These are phyloP conservation scores for Spizellomyces sp. DNA, from an alignment of 192 early-diverging fungal species.

Conservation along the genomic window DNA sequence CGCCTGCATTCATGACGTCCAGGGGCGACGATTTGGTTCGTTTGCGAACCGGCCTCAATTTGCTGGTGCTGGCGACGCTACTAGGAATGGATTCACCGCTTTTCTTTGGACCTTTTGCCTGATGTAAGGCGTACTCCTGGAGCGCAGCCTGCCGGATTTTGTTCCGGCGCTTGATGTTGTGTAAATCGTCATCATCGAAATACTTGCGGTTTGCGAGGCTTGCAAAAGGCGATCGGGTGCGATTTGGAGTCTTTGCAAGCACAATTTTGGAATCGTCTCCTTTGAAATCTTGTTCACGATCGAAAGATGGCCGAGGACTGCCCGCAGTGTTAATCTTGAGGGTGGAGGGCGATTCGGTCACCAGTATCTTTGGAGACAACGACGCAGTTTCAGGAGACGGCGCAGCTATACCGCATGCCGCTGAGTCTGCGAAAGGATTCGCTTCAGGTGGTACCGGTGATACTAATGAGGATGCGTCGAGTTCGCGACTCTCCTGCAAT, in stretches of 20 bases:
- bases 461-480: too few relatives aligned
- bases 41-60: neutral
- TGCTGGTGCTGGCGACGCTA: neutral
- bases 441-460: too few relatives aligned
- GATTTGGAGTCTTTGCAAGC: neutral
- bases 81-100: neutral
- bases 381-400: neutral
- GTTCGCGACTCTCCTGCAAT: too few relatives aligned
- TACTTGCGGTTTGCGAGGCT: neutral
- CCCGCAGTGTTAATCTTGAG: neutral
- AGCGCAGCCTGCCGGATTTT: slow-evolving; percentile 2
- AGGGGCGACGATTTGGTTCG: neutral
- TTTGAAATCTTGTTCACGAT: neutral
- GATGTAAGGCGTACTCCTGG: neutral
- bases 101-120: neutral
- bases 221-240: neutral
- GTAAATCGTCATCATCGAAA: neutral
- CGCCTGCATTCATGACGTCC: neutral
- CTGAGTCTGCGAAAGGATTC: too few relatives aligned
- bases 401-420: neutral
- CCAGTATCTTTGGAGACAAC: neutral
- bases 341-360: neutral
- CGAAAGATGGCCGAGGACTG: neutral
- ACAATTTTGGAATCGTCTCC: neutral
- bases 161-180: neutral